Evolutionary conservation across 2,329 filamentous ascomycete genomes (phyloP).

Genomic region (Macroventuria anomochaeta): DNA sequence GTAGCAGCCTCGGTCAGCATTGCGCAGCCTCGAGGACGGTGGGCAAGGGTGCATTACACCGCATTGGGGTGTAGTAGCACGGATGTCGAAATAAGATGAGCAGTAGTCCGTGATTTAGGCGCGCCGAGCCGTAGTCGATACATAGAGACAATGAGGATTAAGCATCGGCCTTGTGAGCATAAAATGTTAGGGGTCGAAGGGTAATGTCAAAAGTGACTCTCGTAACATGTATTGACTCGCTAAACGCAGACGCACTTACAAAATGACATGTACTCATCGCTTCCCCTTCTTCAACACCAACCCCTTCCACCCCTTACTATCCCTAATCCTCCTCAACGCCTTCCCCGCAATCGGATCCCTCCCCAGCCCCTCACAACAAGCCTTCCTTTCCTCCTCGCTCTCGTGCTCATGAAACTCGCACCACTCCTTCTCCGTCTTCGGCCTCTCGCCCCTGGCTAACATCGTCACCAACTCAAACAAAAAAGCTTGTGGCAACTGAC

Average conservation of each 20-base stretch:
- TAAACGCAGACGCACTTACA: background rate
- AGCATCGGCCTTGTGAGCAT: too few relatives aligned
- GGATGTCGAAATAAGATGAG: background rate
- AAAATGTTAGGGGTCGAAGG: too few relatives aligned
- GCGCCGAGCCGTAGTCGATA: too few relatives aligned
- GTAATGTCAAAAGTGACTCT: too few relatives aligned
- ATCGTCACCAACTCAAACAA: constrained; percentile 44
- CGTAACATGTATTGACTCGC: background rate
- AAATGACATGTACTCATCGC: constrained; percentile 7
- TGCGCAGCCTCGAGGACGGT: background rate
- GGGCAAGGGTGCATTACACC: too few relatives aligned
- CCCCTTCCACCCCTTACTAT: constrained; percentile 47
- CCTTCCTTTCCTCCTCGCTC: constrained; percentile 41
- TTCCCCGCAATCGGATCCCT: constrained; percentile 41
- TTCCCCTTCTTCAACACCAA: constrained; percentile 48
- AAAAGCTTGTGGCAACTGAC: constrained; percentile 44
- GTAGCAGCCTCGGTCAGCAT: background rate
- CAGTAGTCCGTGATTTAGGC: background rate
- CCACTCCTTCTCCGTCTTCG: constrained; percentile 47
- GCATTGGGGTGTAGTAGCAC: background rate
- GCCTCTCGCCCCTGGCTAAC: constrained; percentile 41
- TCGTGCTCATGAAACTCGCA: constrained; percentile 48
- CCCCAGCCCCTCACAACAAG: constrained; percentile 39
- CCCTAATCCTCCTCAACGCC: constrained; percentile 41
- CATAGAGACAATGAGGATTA: too few relatives aligned